Percentiles rank a stretch among this genome's conserved stretches.
These are phyloP conservation scores for Gnomoniopsis sp. DNA, from an alignment of 2,329 filamentous ascomycete genomes.

Conservation along the genomic window DNA sequence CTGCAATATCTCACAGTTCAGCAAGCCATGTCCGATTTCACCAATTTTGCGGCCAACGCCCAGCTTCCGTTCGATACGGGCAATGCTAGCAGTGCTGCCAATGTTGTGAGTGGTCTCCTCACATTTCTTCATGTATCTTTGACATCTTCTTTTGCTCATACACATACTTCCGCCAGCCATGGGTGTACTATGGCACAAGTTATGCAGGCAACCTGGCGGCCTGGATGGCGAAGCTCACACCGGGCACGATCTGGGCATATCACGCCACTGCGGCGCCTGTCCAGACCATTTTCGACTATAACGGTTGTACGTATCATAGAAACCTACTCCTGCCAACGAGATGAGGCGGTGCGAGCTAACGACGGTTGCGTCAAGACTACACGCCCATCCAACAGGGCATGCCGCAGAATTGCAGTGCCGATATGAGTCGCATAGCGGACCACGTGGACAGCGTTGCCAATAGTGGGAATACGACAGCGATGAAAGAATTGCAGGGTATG, in stretches of 20 bases:
- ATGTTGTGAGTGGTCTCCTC: constrained; percentile 22
- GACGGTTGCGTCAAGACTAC: constrained; percentile 43
- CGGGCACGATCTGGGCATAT: constrained; percentile 48
- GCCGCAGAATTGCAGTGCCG: neutral
- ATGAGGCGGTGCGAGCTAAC: neutral
- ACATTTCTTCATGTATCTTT: neutral
- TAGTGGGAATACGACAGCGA: neutral
- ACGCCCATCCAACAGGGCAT: constrained; percentile 30
- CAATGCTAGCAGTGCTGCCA: constrained; percentile 28
- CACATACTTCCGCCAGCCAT: constrained; percentile 30
- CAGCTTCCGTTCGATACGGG: constrained; percentile 32
- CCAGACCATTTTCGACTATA: constrained; percentile 41
- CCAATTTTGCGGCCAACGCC: constrained; percentile 46
- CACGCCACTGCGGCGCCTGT: constrained; percentile 47
- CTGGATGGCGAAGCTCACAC: constrained; percentile 42
- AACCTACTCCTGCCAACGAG: too few species aligned
- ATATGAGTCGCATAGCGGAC: neutral
- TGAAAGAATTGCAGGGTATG: neutral
- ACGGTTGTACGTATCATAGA: neutral
- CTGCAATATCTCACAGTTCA: constrained; percentile 46
- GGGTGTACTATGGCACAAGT: constrained; percentile 50
- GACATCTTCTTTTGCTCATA: neutral
- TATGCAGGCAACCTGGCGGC: constrained; percentile 48
- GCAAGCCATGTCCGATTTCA: constrained; percentile 49
- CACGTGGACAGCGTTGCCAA: neutral